Conservation (phyloP, 805 yeast genomes). For the Cyberlindnera maclurae region DNA sequence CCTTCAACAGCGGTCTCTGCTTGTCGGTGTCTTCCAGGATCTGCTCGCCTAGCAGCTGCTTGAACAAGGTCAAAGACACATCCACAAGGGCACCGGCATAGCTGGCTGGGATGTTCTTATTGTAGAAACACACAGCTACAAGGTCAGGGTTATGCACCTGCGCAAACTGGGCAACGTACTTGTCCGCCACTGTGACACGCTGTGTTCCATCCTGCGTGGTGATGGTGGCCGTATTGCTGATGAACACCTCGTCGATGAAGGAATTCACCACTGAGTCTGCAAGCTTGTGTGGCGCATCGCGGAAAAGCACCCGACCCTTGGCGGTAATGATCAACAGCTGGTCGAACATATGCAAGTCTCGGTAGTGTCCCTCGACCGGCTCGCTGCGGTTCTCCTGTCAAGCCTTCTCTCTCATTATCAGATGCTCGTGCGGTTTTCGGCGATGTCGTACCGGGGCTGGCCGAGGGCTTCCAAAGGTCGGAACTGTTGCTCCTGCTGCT, state of each 20-base stretch:
- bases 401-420: background rate
- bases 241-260: constrained; percentile 41
- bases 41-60: constrained; percentile 26
- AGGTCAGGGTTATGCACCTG: constrained; percentile 36
- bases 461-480: too few species aligned
- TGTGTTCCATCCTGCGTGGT: background rate
- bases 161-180: constrained; percentile 38
- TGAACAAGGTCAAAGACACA: constrained; percentile 23
- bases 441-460: too few species aligned
- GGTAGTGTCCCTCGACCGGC: too few species aligned
- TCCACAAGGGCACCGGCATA: constrained; percentile 30
- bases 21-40: constrained; percentile 22
- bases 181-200: background rate
- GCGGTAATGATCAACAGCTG: constrained; percentile 42
- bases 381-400: background rate
- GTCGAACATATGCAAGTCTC: constrained; percentile 34
- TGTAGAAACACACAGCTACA: constrained; percentile 36
- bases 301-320: constrained; percentile 47
- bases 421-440: too few species aligned
- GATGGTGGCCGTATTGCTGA: constrained; percentile 28
- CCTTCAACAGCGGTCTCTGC: constrained; percentile 24
- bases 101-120: constrained; percentile 29
- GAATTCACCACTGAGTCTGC: constrained; percentile 37
- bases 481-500: too few species aligned
- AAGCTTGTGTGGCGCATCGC: constrained; percentile 33